Percentiles rank a stretch among this genome's conserved stretches.
These are phyloP conservation scores for Cornus florida DNA, from an alignment of 148 eudicot genomes.

Conservation along the genomic window DNA sequence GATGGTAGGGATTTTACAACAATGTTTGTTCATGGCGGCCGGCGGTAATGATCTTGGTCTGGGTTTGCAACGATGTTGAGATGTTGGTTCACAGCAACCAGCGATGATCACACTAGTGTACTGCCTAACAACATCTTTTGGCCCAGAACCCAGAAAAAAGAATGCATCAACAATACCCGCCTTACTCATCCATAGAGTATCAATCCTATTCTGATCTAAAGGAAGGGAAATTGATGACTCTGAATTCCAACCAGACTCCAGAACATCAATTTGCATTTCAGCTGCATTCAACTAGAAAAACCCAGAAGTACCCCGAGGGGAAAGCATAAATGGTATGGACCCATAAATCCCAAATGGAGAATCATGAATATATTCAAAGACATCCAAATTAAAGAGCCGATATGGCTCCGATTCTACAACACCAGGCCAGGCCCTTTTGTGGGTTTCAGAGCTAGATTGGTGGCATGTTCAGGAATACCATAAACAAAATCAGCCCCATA, in stretches of 20 bases:
- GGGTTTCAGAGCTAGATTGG: conserved; percentile 85
- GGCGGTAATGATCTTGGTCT: too few species aligned
- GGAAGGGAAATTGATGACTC: conserved; percentile 57
- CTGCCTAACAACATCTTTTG: conserved; percentile 89
- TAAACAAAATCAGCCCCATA: conserved; percentile 84
- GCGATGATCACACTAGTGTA: conserved; percentile 80
- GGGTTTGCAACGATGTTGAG: too few species aligned
- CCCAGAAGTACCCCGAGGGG: conserved; percentile 75
- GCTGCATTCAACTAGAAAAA: conserved; percentile 99
- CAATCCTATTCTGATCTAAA: conserved; percentile 75
- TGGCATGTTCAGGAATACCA: conserved; percentile 97
- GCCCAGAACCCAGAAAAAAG: conserved; percentile 88
- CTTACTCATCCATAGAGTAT: conserved; percentile 96
- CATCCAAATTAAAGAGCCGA: conserved; percentile 93
- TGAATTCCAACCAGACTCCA: conserved; percentile 83
- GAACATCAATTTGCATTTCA: conserved; percentile 99
- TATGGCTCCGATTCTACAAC: conserved; percentile 89
- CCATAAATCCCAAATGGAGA: conserved; percentile 98
- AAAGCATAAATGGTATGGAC: conserved; percentile 82
- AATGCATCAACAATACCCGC: conserved; percentile 92
- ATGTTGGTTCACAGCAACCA: too few species aligned
- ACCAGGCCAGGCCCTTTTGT: conserved; percentile 91
- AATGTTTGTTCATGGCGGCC: too few species aligned
- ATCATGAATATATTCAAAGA: conserved; percentile 84
- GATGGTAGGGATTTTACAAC: too few species aligned